phyloP scores from a whole-genome alignment of 1,284 basidiomycete genomes.

The Microbotryum scabiosae region DNA sequence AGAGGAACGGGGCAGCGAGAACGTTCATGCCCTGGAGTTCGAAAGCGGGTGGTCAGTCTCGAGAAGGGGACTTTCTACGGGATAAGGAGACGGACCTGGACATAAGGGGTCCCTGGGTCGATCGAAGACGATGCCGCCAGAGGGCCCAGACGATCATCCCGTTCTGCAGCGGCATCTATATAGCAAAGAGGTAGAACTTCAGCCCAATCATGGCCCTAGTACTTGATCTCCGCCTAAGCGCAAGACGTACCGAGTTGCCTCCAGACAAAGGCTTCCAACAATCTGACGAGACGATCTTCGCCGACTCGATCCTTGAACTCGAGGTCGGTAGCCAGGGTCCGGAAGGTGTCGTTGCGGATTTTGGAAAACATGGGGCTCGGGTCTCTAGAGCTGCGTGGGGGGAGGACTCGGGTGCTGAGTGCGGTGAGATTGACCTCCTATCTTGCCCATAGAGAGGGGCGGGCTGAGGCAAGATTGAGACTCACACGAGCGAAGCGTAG shows the following conservation, averaged over 20 bases:
- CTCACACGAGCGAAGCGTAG: constrained; percentile 73
- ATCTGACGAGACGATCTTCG: constrained; percentile 90
- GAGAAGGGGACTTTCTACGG: too few relatives aligned
- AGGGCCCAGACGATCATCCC: too few relatives aligned
- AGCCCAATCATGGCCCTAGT: too few relatives aligned
- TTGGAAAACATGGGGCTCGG: constrained; percentile 35
- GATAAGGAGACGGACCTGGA: too few relatives aligned
- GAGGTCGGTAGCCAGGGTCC: constrained; percentile 87
- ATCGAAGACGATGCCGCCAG: not conserved
- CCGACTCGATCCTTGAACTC: constrained; percentile 90
- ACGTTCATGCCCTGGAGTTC: constrained; percentile 99
- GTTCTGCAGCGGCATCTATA: too few relatives aligned
- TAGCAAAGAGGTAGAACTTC: too few relatives aligned
- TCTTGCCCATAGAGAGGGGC: constrained; percentile 44
- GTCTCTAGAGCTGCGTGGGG: constrained; percentile 9
- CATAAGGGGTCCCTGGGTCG: constrained; percentile 11
- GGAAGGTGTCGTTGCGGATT: constrained; percentile 51
- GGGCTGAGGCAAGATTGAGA: constrained; percentile 75
- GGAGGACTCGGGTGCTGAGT: not conserved
- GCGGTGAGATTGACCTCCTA: not conserved
- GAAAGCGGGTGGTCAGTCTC: constrained; percentile 59
- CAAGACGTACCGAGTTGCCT: constrained; percentile 60
- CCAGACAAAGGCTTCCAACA: constrained; percentile 97
- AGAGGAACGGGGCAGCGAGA: constrained; percentile 90
- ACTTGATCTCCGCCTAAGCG: too few relatives aligned